Evolutionary conservation across 169 alveolate genomes (phyloP).

Genomic region (Sarcocystis neurona): DNA sequence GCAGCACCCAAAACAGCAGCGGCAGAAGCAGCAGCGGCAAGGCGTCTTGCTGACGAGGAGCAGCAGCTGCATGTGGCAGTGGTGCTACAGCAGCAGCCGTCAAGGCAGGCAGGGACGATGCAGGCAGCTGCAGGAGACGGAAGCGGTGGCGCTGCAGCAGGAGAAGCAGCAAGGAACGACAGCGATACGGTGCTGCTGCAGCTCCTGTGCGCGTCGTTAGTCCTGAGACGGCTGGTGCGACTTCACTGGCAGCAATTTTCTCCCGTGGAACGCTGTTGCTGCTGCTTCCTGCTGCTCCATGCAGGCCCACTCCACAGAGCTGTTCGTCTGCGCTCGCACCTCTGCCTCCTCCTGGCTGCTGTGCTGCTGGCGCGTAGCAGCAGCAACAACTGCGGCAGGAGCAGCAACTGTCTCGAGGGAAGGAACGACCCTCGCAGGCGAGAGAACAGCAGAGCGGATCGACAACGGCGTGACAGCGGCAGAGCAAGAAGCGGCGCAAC

Average conservation of each 20-base stretch:
- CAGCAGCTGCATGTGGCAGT: not conserved
- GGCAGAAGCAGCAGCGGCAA: not conserved
- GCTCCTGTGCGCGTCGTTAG: conserved; percentile 22
- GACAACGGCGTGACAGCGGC: not conserved
- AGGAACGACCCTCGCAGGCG: not conserved
- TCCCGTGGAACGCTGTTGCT: not conserved
- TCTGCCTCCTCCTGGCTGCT: conserved; percentile 5
- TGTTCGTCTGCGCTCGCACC: conserved; percentile 7
- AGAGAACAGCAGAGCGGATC: not conserved
- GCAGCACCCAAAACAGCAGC: too few relatives aligned
- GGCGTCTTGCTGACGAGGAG: not conserved
- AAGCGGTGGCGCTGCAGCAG: not conserved
- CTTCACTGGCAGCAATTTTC: conserved; percentile 15
- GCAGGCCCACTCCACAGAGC: not conserved
- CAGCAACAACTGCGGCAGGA: not conserved
- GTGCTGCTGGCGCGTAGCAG: not conserved
- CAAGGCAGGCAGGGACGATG: not conserved
- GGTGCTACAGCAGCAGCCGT: not conserved
- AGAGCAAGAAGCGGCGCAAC: too few relatives aligned
- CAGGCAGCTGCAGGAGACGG: not conserved
- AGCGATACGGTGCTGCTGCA: not conserved
- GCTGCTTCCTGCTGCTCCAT: not conserved
- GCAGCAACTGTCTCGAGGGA: not conserved
- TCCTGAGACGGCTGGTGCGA: not conserved
- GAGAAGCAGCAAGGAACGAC: not conserved